Conservation (phyloP, 148 eudicot species). For the Fagopyrum homotropicum region DNA sequence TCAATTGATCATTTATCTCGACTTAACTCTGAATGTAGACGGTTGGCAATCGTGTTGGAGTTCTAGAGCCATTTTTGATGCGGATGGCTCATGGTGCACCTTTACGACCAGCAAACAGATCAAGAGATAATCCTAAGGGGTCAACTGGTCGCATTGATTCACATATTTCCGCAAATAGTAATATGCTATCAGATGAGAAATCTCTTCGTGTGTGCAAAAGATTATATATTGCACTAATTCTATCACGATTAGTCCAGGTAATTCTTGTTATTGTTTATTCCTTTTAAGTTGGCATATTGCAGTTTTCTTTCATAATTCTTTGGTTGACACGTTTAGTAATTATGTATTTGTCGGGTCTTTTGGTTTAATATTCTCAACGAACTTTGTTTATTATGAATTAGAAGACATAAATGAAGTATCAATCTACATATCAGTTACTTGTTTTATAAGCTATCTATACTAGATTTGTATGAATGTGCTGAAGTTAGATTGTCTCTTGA, state of each 20-base stretch:
- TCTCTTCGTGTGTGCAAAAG: constrained; percentile 81
- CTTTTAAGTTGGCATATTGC: background rate
- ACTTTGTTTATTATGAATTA: background rate
- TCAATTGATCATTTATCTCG: background rate
- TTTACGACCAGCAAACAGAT: constrained; percentile 41
- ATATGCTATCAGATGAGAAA: constrained; percentile 69
- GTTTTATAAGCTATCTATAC: background rate
- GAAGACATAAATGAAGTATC: background rate
- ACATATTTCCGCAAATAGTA: constrained; percentile 36
- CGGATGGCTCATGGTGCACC: constrained; percentile 98
- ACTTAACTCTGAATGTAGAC: constrained; percentile 40
- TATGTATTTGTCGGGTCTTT: background rate
- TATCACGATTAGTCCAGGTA: constrained; percentile 95
- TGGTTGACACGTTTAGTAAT: background rate
- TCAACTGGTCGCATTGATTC: constrained; percentile 39
- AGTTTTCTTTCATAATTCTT: background rate
- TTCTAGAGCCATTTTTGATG: constrained; percentile 88
- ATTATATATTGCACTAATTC: constrained; percentile 90
- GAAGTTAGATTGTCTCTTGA: constrained; percentile 14
- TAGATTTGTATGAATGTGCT: background rate
- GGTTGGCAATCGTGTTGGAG: constrained; percentile 98
- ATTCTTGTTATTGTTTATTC: background rate
- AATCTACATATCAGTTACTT: background rate
- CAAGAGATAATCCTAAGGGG: constrained; percentile 41
- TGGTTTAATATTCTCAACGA: background rate